Conservation (phyloP, 495 filamentous ascomycete genomes). For the Talaromyces nanjingensis region DNA sequence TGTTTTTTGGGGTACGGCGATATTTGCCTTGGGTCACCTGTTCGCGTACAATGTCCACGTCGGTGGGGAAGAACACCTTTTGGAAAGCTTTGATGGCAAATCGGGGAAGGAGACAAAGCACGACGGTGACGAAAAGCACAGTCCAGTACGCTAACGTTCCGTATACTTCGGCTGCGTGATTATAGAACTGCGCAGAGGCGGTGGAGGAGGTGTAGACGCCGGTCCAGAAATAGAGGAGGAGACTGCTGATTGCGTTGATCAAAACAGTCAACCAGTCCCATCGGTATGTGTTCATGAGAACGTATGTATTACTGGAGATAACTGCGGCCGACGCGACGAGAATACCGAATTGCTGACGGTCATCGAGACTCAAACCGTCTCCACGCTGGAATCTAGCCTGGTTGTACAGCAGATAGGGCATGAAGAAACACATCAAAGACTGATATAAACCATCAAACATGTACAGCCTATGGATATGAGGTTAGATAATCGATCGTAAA, state of each 20-base stretch:
- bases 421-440: slow-evolving; percentile 86
- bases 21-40: slow-evolving; percentile 77
- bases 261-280: slow-evolving; percentile 95
- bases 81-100: slow-evolving; percentile 79
- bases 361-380: slow-evolving; percentile 65
- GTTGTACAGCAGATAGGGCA: slow-evolving; percentile 73
- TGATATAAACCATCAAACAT: slow-evolving; percentile 96
- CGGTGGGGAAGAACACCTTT: slow-evolving; percentile 86
- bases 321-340: slow-evolving; percentile 74
- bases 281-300: slow-evolving; percentile 89
- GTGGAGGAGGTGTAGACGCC: slow-evolving; percentile 75
- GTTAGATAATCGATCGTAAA: not conserved
- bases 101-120: slow-evolving; percentile 76
- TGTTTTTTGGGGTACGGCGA: slow-evolving; percentile 52
- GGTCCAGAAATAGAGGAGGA: slow-evolving; percentile 95
- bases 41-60: slow-evolving; percentile 95
- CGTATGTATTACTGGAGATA: slow-evolving; percentile 81
- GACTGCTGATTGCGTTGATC: slow-evolving; percentile 69
- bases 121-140: slow-evolving; percentile 62
- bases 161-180: slow-evolving; percentile 71
- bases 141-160: slow-evolving; percentile 81
- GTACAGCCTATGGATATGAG: slow-evolving; percentile 59
- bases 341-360: slow-evolving; percentile 73
- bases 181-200: slow-evolving; percentile 65
- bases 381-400: slow-evolving; percentile 58